A percentile compares a stretch with the other conserved stretches of the same genome.
Evolutionary conservation across 2,329 filamentous ascomycete species (phyloP).

Genomic region (Immersiporthe knoxdaviesiana): DNA sequence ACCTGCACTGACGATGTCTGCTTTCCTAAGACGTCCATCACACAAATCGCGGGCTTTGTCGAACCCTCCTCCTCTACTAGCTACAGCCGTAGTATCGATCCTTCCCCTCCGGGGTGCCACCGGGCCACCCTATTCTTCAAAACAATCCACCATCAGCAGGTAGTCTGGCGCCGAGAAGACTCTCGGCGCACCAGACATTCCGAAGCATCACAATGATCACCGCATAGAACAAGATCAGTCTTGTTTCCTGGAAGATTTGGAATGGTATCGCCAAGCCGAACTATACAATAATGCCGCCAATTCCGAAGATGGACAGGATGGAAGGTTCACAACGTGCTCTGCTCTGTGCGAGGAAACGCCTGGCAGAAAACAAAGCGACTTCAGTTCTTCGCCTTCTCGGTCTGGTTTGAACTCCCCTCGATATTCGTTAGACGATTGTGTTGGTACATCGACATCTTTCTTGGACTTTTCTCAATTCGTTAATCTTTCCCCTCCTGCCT

Average conservation of each 20-base stretch:
- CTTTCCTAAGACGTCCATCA: neutral
- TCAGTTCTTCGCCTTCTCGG: neutral
- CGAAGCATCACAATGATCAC: conserved; percentile 3
- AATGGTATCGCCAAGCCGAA: neutral
- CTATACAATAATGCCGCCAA: conserved; percentile 5
- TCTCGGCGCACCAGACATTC: conserved; percentile 18
- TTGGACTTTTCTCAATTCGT: neutral
- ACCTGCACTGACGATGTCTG: neutral
- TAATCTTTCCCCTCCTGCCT: neutral
- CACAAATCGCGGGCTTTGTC: neutral
- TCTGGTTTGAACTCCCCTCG: neutral
- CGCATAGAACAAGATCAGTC: conserved; percentile 17
- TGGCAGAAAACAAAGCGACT: neutral
- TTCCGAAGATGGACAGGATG: neutral
- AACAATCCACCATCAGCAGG: neutral
- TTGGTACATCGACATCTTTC: neutral
- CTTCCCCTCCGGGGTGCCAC: too few species aligned
- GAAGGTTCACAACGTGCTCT: conserved; percentile 3
- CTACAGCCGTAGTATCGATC: neutral
- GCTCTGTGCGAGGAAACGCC: conserved; percentile 9
- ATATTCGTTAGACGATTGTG: neutral
- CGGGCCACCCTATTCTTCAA: too few species aligned
- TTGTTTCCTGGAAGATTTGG: conserved; percentile 8
- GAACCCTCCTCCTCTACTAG: neutral
- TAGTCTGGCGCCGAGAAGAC: conserved; percentile 16